Evolutionary conservation across 768 basidiomycete species (phyloP), one percentile per base, ranked within the genome.

Genomic region (Boletus vermiculosoides): DNA sequence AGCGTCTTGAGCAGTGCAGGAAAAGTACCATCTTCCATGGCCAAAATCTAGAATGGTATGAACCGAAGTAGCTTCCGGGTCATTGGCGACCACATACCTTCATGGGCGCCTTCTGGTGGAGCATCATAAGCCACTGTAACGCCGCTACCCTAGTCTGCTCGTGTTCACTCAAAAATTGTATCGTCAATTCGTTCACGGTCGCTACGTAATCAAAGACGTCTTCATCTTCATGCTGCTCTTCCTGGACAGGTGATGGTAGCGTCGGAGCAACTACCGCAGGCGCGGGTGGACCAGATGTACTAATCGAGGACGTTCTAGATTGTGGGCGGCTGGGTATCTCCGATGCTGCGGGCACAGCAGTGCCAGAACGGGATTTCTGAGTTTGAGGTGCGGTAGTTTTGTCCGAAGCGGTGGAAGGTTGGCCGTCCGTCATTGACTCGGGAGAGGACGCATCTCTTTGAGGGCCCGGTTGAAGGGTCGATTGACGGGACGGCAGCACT

Each of bases 1-100:
- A 99, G 74, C 0, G 92, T 97, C 77, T 98, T 98, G 46, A 99
- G 78, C 57, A 99, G 74, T 0, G 94, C 93, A 22, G 95, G 94
- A 74, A 98, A 98, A 2, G 95, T 98, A 18, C 93, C 94, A 63
- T 98, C 96, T 65, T 98, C 93, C 85, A 96, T 90, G 0, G 93
- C 90, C 44, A 98, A 76, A 59, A 97, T 96, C 95, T 98, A 45
- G 5, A 0, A 49, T 11, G 25, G 6, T 5, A 40, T 64, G 18
- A 60, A 54, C 31, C 18, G 25, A 50, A 28, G 40, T 15, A n/a
- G 45, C 36, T 9, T 16, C 7, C 6, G 11, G 4, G 20, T 30
- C 18, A 44, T 28, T 6, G 4, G 20, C 6, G 34, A 51, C 41
- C 12, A 52, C 67, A 45, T 58, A 90, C 94, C 84, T 96, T 96